Evolutionary conservation across 345 rosid genomes (phyloP).

Genomic region (Rhodomyrtus tomentosa): DNA sequence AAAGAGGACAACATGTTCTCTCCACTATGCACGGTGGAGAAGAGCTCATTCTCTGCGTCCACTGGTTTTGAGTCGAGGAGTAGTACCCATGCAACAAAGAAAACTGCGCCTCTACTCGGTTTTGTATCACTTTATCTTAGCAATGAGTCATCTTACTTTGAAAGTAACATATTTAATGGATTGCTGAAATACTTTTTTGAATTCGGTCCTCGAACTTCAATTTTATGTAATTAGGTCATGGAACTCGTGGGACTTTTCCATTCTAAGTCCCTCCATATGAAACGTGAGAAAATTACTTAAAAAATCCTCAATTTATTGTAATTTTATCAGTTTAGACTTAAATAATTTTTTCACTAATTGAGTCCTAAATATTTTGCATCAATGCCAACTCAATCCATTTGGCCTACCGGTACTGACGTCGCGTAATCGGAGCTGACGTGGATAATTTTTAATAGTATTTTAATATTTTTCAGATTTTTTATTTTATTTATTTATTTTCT

Average conservation of each 20-base stretch:
- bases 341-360: no score
- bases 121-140: neutral
- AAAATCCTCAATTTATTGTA: no score
- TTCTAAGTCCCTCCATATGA: neutral
- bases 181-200: neutral
- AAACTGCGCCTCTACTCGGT: neutral
- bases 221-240: neutral
- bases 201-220: neutral
- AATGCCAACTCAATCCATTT: no score
- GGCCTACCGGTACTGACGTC: no score
- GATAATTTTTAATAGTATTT: no score
- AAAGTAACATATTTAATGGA: neutral
- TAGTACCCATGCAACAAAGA: neutral
- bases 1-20: neutral
- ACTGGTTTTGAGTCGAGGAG: neutral
- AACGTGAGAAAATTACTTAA: no score
- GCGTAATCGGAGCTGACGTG: no score
- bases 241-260: neutral
- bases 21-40: neutral
- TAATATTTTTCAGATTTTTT: no score
- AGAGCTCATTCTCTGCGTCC: neutral
- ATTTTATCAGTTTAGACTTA: no score
- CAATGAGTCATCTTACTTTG: neutral
- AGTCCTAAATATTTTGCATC: no score
- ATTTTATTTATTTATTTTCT: no score